Evolutionary conservation across 2,329 filamentous ascomycete genomes (phyloP), one percentile per base, ranked within the genome.

Genomic region (Fusarium floridanum): DNA sequence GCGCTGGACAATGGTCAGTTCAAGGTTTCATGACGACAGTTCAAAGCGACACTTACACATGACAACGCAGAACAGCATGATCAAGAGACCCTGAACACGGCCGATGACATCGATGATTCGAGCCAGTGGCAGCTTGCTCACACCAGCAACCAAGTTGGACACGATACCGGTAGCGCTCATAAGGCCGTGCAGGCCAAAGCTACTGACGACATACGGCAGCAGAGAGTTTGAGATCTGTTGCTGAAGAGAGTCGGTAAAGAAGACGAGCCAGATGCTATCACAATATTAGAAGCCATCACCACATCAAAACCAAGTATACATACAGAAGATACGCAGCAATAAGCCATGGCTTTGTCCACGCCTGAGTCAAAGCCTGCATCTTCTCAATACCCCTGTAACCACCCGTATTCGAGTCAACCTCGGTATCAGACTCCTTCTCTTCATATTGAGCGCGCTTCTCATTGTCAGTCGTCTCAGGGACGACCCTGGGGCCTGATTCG

Each of bases 41-140:
- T 14, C 6, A 16, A 39, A 2, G 8, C 11, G 8, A 9, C 11
- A 24, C 34, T 27, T n/a, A 62, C 64, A 29, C 9, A 63, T 63
- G 7, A 67, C 53, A 37, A 70, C 64, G 27, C 57, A 67, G 48
- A 63, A 24, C 6, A 70, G 41, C 67, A 70, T 70, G 43, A 90
- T 74, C 48, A 86, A 81, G 74, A 89, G 89, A 17, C 89, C 90
- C 76, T 90, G 86, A n/a, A 89, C 86, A 59, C 90, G 88, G 67
- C 89, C 90, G 82, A 88, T 91, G n/a, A 91, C 83, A 80, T 92
- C 88, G 48, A 91, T 84, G 22, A 91, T 82, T 77, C 91, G 91
- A 29, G 90, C 89, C 73, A 91, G 85, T 2, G 90, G 88, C 5
- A 91, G 86, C 75, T 90, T 90, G 50, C 88, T 85, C 8, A 91